Conservation (phyloP, 2,329 filamentous ascomycete genomes). For the Akanthomyces muscarius region DNA sequence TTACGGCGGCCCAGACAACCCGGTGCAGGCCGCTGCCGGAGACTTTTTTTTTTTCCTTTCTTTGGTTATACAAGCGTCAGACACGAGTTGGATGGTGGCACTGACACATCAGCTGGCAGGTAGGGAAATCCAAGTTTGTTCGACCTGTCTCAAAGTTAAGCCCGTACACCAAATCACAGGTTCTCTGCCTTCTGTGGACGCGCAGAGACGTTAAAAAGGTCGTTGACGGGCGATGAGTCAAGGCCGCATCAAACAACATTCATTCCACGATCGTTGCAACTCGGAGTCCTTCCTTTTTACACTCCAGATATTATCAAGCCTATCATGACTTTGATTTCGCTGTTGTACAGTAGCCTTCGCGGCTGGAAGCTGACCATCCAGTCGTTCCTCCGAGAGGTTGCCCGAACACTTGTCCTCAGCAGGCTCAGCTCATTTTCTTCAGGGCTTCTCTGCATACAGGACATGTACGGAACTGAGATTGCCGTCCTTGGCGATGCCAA, state of each 20-base stretch:
- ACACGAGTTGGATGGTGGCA: not conserved
- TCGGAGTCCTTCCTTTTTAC: not conserved
- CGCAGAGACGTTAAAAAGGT: not conserved
- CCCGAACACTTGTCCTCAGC: not conserved
- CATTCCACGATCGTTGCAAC: not conserved
- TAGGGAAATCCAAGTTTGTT: not conserved
- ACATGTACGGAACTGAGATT: not conserved
- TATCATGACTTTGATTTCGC: not conserved
- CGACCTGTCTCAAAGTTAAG: not conserved
- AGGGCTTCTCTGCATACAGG: conserved; percentile 1
- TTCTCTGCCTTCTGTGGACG: not conserved
- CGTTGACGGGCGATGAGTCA: not conserved
- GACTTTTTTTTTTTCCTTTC: not conserved
- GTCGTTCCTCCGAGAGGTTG: not conserved
- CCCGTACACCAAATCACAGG: not conserved
- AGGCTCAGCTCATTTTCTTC: not conserved
- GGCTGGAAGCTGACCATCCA: not conserved
- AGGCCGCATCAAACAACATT: not conserved
- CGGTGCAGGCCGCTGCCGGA: not conserved
- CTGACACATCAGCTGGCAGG: not conserved
- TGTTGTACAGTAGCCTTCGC: not conserved
- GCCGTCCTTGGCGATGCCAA: conserved; percentile 7
- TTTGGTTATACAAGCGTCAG: not conserved
- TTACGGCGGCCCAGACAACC: too few species aligned
- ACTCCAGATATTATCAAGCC: not conserved